Evolutionary conservation across 2,329 filamentous ascomycete species (phyloP).

Genomic region (Exophiala calicioides): DNA sequence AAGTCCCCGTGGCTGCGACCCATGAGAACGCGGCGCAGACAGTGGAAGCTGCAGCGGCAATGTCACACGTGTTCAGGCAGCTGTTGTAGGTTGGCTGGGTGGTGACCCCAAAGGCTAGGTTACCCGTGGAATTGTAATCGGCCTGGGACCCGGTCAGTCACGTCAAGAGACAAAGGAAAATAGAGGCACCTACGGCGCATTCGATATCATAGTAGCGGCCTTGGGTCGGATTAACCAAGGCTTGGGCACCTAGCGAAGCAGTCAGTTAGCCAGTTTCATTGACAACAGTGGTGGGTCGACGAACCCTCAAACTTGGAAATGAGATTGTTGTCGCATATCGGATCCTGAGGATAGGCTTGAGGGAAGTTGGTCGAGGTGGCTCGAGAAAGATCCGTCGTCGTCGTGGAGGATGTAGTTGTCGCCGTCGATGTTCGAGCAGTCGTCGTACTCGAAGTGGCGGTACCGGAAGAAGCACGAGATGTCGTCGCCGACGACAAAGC

Average conservation of each 20-base stretch:
- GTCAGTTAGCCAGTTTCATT: not conserved
- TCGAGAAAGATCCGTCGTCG: slow-evolving; percentile 5
- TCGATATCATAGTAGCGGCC: slow-evolving; percentile 15
- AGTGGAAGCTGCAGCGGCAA: slow-evolving; percentile 2
- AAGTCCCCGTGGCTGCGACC: slow-evolving; percentile 8
- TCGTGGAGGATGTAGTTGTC: slow-evolving; percentile 1
- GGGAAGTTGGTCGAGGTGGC: slow-evolving; percentile 1
- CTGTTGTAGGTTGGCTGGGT: slow-evolving; percentile 15
- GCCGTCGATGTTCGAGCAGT: not conserved
- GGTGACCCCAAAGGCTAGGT: slow-evolving; percentile 11
- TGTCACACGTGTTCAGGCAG: slow-evolving; percentile 14
- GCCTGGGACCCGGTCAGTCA: slow-evolving; percentile 6
- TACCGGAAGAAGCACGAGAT: not conserved
- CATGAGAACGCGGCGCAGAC: slow-evolving; percentile 14
- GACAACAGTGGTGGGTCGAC: not conserved
- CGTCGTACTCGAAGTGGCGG: not conserved
- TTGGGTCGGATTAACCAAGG: slow-evolving; percentile 2
- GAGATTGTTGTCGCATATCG: slow-evolving; percentile 12
- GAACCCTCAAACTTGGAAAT: slow-evolving; percentile 16
- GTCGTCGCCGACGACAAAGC: slow-evolving; percentile 1
- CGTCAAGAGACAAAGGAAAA: not conserved
- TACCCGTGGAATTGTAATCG: slow-evolving; percentile 13
- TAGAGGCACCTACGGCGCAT: slow-evolving; percentile 6
- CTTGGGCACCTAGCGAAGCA: slow-evolving; percentile 5
- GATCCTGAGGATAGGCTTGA: slow-evolving; percentile 8